These are phyloP conservation scores for Avicennia marina DNA, from an alignment of 257 asterid genomes.

Conservation along the genomic window DNA sequence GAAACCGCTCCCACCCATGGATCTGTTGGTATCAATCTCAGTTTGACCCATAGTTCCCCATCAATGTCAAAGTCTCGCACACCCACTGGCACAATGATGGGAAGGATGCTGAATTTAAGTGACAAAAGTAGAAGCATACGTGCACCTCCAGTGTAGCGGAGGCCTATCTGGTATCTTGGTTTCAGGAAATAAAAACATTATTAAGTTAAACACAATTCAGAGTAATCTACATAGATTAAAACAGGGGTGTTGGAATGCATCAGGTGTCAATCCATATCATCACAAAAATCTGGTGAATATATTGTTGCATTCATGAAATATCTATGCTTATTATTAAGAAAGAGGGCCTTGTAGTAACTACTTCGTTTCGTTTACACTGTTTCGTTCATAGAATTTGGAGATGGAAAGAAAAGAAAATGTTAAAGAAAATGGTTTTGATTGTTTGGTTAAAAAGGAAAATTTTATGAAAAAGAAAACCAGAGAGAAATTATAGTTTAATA, in stretches of 20 bases:
- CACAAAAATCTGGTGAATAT: conserved; percentile 3
- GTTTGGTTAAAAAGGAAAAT: too few species aligned
- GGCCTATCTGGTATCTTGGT: conserved; percentile 75
- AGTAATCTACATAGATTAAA: neutral
- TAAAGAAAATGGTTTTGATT: too few species aligned
- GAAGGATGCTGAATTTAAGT: conserved; percentile 72
- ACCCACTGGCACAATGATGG: conserved; percentile 85
- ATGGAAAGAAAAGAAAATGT: too few species aligned
- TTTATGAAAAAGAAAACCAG: too few species aligned
- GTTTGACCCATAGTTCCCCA: conserved; percentile 94
- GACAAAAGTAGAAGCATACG: conserved; percentile 89
- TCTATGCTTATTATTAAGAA: too few species aligned
- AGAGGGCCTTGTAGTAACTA: too few species aligned
- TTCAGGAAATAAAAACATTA: conserved; percentile 20
- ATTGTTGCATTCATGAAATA: neutral
- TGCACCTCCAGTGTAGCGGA: conserved; percentile 72
- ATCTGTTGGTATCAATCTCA: conserved; percentile 81
- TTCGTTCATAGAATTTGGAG: too few species aligned
- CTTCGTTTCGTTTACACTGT: too few species aligned
- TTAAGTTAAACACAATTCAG: neutral
- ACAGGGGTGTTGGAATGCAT: neutral
- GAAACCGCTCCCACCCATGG: conserved; percentile 99
- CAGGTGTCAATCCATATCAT: neutral
- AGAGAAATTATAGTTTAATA: too few species aligned
- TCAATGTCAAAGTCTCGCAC: conserved; percentile 92